Evolutionary conservation across 495 filamentous ascomycete species (phyloP).

Genomic region (Neurospora africana): DNA sequence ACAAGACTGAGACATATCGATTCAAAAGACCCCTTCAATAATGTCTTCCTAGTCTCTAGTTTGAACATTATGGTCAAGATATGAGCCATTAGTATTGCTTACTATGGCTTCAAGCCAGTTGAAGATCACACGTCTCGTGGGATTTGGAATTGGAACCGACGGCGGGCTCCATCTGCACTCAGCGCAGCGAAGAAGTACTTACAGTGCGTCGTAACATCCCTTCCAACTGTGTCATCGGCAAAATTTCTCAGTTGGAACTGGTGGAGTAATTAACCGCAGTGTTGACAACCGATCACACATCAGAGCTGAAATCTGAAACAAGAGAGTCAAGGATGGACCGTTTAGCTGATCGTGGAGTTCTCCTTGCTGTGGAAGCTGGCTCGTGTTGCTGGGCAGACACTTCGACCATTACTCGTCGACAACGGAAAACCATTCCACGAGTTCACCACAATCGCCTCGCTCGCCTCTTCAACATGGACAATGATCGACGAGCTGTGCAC

Average conservation of each 20-base stretch:
- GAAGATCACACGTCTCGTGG: neutral
- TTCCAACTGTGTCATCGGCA: neutral
- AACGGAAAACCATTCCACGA: neutral
- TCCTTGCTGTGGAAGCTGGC: neutral
- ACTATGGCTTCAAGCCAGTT: neutral
- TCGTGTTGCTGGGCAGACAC: neutral
- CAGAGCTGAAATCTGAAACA: neutral
- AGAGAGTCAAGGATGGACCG: neutral
- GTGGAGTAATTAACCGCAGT: neutral
- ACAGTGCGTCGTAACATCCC: neutral
- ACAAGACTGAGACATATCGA: neutral
- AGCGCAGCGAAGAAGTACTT: neutral
- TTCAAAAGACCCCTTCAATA: neutral
- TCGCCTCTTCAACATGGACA: neutral
- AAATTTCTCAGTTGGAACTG: neutral
- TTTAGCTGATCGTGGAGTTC: neutral
- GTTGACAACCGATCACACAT: neutral
- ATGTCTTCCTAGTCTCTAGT: neutral
- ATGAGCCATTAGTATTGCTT: neutral
- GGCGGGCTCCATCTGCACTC: neutral
- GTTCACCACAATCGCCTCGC: neutral
- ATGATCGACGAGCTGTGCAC: neutral
- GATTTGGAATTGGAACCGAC: neutral
- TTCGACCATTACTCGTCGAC: neutral
- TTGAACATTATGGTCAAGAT: neutral